Base-by-base conservation (phyloP, 2,329 filamentous ascomycete genomes). In the Talaromyces funiculosus region DNA sequence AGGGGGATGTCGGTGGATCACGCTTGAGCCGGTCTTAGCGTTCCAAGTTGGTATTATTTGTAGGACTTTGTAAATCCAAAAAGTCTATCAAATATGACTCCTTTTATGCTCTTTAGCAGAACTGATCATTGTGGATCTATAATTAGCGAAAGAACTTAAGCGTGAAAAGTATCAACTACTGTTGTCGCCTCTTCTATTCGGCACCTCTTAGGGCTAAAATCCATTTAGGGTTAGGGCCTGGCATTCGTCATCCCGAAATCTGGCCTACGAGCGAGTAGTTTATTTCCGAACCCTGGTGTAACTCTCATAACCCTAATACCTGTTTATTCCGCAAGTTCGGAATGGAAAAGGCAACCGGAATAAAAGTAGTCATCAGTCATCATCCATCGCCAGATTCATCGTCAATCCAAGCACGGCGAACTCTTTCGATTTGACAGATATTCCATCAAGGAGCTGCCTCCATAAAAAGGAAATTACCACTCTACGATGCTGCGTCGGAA, bases 401-500 rank as follows among this genome's bases (percentile, higher is more conserved):
- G 33, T 12, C n/a, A 29, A 49, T 2, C 24, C 3, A 12, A 49
- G 24, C n/a, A 49, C 45, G 26, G 26, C 45, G 26, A 31, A 9
- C 9, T 18, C 4, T 47, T 9, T 49, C 24, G 43, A 5, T 18
- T 49, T 29, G 14, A 49, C 24, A 16, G 14, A 29, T 2, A 29
- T 12, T 31, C 24, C 43, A 20, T 49, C 26, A 1, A 31, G 26
- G 31, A 16, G 29, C n/a, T n/a, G n/a, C n/a, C n/a, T n/a, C n/a
- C n/a, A 31, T 5, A 12, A 43, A 24, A 24, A 22, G 40, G 2
- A 43, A 43, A 43, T 3, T 22, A 29, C 3, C 6, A 49, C 26
- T 31, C 14, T 3, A 38, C 24, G n/a, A 60, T 60, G 59, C 70
- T 71, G 14, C 72, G 72, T 47, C 69, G 68, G 43, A 75, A 75